These are phyloP conservation scores for Dinochytrium kinnereticum DNA, from an alignment of 371 early-diverging fungal genomes.

Conservation along the genomic window DNA sequence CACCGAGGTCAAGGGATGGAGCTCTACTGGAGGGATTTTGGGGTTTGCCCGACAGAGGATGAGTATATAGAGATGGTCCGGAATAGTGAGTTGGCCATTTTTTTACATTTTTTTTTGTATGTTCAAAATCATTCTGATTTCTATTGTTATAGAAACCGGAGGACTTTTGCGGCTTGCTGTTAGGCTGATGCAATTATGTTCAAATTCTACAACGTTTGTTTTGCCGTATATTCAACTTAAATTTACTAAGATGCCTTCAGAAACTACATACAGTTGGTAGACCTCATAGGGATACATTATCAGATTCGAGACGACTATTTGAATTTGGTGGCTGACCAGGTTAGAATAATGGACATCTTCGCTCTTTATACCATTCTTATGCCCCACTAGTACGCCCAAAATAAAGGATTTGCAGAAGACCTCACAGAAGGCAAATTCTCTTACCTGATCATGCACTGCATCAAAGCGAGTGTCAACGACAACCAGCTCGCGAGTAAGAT, in stretches of 20 bases:
- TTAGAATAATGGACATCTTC: slow-evolving; percentile 26
- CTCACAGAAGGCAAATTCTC: slow-evolving; percentile 98
- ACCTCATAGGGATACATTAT: slow-evolving; percentile 88
- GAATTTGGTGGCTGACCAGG: slow-evolving; percentile 83
- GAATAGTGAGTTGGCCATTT: slow-evolving; percentile 77
- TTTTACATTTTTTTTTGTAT: no score
- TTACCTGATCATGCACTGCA: slow-evolving; percentile 90
- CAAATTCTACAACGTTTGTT: slow-evolving; percentile 14
- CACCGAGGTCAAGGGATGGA: slow-evolving; percentile 97
- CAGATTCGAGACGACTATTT: slow-evolving; percentile 97
- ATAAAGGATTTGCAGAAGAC: slow-evolving; percentile 97
- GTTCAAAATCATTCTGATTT: neutral
- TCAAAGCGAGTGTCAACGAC: slow-evolving; percentile 66
- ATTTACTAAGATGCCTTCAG: slow-evolving; percentile 21
- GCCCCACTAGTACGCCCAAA: slow-evolving; percentile 72
- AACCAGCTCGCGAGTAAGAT: slow-evolving; percentile 69
- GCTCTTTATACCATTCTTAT: slow-evolving; percentile 1
- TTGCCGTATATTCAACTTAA: neutral
- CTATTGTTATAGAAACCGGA: slow-evolving; percentile 78
- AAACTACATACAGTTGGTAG: slow-evolving; percentile 82
- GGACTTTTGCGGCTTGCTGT: slow-evolving; percentile 93
- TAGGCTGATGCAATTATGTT: slow-evolving; percentile 78
- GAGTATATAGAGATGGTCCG: slow-evolving; percentile 90
- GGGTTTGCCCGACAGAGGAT: slow-evolving; percentile 82
- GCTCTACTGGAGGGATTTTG: slow-evolving; percentile 85